Conservation (phyloP, 306 rosid genomes). For the Quercus aquifolioides region DNA sequence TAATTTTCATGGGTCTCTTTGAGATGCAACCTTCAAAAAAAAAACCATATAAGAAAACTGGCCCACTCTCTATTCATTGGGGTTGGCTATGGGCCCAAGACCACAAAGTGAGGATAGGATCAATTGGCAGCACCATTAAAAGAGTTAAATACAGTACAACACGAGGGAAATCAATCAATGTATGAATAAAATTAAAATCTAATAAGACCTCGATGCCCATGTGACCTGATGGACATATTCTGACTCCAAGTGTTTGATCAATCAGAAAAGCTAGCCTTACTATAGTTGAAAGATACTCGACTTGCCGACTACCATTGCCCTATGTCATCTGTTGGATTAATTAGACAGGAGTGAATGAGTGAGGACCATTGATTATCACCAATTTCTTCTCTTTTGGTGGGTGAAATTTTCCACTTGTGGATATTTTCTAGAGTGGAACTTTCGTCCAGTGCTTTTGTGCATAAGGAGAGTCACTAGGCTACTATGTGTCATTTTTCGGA, state of each 20-base stretch:
- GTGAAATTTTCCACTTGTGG: not conserved
- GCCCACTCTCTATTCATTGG: too few relatives aligned
- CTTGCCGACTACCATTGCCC: not conserved
- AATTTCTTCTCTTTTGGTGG: too few relatives aligned
- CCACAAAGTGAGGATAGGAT: too few relatives aligned
- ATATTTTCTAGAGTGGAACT: not conserved
- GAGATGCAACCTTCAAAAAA: not conserved
- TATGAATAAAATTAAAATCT: not conserved
- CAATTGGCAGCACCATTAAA: too few relatives aligned
- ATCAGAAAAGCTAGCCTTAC: not conserved
- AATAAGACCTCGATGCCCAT: not conserved
- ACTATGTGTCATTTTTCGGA: too few relatives aligned
- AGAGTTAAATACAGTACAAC: too few relatives aligned
- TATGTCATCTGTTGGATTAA: not conserved
- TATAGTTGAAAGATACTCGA: not conserved
- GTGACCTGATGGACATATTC: not conserved
- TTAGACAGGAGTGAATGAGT: not conserved
- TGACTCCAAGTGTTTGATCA: not conserved
- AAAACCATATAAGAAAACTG: not conserved
- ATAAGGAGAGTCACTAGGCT: too few relatives aligned
- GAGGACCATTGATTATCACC: not conserved
- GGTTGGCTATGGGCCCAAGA: too few relatives aligned
- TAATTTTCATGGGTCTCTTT: not conserved
- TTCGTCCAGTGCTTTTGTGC: too few relatives aligned
- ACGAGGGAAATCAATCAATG: too few relatives aligned